phyloP scores from a whole-genome alignment of 306 rosid species.

The Adenanthera pavonina region DNA sequence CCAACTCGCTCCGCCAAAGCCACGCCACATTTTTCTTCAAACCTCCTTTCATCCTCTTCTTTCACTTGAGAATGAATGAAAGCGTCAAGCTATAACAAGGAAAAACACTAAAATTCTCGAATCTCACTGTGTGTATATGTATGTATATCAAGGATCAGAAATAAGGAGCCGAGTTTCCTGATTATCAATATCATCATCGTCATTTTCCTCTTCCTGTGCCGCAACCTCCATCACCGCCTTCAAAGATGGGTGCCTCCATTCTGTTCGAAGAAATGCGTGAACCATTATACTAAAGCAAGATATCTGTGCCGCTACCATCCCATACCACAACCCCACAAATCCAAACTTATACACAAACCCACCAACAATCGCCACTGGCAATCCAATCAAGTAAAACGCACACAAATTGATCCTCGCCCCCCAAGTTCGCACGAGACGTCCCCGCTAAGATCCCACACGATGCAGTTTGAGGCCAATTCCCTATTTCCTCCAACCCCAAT shows the following conservation, averaged over 20 bases:
- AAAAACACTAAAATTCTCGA: no score
- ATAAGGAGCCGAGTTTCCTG: conserved; percentile 60
- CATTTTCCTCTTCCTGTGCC: conserved; percentile 29
- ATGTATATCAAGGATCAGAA: conserved; percentile 31
- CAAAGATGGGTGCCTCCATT: conserved; percentile 76
- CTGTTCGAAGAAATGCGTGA: conserved; percentile 62
- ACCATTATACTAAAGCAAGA: conserved; percentile 80
- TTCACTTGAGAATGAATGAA: no score
- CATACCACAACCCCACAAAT: conserved; percentile 81
- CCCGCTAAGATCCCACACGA: conserved; percentile 82
- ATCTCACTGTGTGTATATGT: no score
- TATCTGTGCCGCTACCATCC: conserved; percentile 78
- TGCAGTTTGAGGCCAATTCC: conserved; percentile 83
- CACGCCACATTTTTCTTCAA: no score
- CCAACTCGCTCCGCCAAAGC: no score
- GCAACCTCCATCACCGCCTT: conserved; percentile 39
- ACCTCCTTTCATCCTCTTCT: no score
- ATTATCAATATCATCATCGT: conserved; percentile 30
- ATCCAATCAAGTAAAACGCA: conserved; percentile 80
- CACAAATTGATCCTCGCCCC: conserved; percentile 85
- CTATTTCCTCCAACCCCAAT: conserved; percentile 78
- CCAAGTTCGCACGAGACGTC: conserved; percentile 76
- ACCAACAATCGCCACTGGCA: conserved; percentile 67
- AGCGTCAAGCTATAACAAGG: no score
- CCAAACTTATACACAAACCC: conserved; percentile 58